phyloP scores from a whole-genome alignment of 352 stramenopile genomes.

The Pythium volutum region DNA sequence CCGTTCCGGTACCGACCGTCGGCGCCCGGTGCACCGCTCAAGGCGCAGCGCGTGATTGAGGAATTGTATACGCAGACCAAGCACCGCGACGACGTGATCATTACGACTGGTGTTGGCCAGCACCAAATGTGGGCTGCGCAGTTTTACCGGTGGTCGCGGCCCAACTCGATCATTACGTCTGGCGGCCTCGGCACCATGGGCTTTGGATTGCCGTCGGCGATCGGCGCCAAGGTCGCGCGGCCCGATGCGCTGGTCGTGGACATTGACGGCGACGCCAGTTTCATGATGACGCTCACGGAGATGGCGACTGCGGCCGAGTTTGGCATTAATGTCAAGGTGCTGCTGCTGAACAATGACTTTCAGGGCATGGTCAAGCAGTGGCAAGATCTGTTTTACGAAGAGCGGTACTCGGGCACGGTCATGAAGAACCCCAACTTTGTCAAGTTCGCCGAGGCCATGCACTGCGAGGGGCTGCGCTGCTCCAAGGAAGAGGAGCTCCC shows the following conservation, averaged over 20 bases:
- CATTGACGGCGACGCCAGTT: conserved; percentile 95
- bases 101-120: conserved; percentile 94
- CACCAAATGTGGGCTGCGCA: conserved; percentile 97
- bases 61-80: conserved; percentile 95
- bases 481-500: conserved; percentile 86
- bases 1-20: conserved; percentile 90
- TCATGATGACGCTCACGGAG: conserved; percentile 97
- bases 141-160: conserved; percentile 94
- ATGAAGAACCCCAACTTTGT: conserved; percentile 95
- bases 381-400: conserved; percentile 96
- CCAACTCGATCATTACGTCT: conserved; percentile 92
- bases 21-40: conserved; percentile 77
- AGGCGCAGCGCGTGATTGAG: conserved; percentile 92
- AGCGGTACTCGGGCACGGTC: conserved; percentile 88
- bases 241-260: conserved; percentile 84
- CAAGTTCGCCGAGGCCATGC: conserved; percentile 92
- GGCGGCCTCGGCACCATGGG: conserved; percentile 95
- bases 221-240: conserved; percentile 93
- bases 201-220: conserved; percentile 91
- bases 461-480: conserved; percentile 91
- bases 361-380: conserved; percentile 98
- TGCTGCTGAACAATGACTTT: conserved; percentile 96
- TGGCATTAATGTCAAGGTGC: conserved; percentile 93
- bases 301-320: conserved; percentile 94
- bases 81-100: conserved; percentile 87